Base-by-base conservation (phyloP, 371 early-diverging fungal species). In the Rhizopus delemar region DNA sequence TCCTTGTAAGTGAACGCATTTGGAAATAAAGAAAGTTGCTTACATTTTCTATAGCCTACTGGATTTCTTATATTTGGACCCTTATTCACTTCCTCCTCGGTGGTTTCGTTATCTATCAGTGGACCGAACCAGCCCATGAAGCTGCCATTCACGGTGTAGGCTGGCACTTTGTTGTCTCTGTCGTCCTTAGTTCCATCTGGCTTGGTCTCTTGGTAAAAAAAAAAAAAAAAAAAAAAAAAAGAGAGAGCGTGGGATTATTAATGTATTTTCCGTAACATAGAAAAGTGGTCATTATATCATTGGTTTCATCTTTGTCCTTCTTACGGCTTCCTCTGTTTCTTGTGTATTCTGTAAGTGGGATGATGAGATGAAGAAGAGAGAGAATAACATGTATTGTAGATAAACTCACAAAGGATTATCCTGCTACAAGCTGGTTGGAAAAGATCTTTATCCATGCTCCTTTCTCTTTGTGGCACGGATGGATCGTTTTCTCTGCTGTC, bases 401-500 rank as follows among this genome's bases (percentile, higher is more conserved):
- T 73, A 69, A 79, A 59, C 74, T 86, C 45, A 70, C 74, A 57
- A 73, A 75, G 53, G 60, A 77, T 48, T 73, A 73, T 36, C 75
- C 82, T 15, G 68, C 79, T 31, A 53, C 62, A 9, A 77, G 73
- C 39, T 69, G 71, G 66, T 70, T 61, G 41, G 84, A 88, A 51
- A 71, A 69, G 51, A 43, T 88, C 56, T 84, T 88, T 51, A 70
- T 90, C 59, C 90, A 88, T 66, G 84, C 86, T 36, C 90, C 90
- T 48, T 84, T 90, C 78, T 86, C 88, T 41, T 72, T 90, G 51
- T 88, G 82, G 78, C 88, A 90, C 74, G 90, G 83, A 48, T 86
- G 87, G 85, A 73, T 87, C 50, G 80, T 83, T 53, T 86, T 82
- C 53, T 68, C 85, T 46, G 71, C 75, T 66, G 78, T 85, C 54